These are phyloP conservation scores for Penicillium crystallinum DNA, from an alignment of 495 filamentous ascomycete genomes.

Conservation along the genomic window DNA sequence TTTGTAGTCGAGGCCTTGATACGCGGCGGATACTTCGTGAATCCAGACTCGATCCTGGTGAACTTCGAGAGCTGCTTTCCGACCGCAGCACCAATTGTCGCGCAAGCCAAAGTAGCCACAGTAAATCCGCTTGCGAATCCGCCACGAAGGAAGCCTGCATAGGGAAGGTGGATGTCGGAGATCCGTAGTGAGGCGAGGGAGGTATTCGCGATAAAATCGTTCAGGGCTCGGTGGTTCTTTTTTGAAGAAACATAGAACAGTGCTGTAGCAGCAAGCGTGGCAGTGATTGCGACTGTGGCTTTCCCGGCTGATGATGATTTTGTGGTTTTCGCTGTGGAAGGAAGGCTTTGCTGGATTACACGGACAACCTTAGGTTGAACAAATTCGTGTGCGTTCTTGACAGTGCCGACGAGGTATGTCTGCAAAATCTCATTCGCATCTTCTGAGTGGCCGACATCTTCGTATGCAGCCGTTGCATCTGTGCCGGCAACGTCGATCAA, in stretches of 20 bases:
- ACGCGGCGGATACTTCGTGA: constrained; percentile 33
- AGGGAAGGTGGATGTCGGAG: neutral
- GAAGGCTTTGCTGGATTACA: constrained; percentile 11
- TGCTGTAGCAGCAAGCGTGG: neutral
- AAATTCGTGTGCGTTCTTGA: constrained; percentile 20
- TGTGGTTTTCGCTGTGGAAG: neutral
- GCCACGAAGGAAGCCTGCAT: constrained; percentile 4
- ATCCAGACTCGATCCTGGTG: constrained; percentile 26
- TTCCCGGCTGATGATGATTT: neutral
- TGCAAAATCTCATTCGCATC: constrained; percentile 31
- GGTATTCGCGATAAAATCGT: neutral
- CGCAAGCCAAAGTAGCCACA: constrained; percentile 20
- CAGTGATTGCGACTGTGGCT: neutral
- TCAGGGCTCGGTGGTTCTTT: neutral
- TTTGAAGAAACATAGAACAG: neutral
- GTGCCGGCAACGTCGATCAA: constrained; percentile 42
- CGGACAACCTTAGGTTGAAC: constrained; percentile 13
- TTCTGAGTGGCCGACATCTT: constrained; percentile 46
- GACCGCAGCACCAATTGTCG: constrained; percentile 10
- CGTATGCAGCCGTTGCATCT: constrained; percentile 45
- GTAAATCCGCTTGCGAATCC: constrained; percentile 25
- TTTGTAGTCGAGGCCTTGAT: constrained; percentile 19
- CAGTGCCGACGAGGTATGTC: constrained; percentile 20
- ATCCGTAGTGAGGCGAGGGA: neutral
- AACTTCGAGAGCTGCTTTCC: constrained; percentile 18